Conservation (phyloP, 139 green algal genomes). For the Chlamydomonas sp. region DNA sequence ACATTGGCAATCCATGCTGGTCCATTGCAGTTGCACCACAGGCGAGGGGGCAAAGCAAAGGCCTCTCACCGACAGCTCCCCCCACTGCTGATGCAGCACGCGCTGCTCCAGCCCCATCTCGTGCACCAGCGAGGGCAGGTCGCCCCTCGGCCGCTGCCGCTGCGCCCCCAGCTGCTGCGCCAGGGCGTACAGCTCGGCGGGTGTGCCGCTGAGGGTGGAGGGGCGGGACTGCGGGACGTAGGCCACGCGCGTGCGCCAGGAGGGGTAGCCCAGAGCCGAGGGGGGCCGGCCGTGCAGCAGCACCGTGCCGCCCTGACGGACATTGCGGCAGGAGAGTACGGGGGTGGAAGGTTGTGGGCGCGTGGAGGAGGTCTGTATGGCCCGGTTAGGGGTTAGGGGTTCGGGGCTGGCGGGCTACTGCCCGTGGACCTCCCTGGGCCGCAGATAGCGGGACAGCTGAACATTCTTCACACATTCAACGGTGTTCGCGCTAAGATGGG, state of each 20-base stretch:
- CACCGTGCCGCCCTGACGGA: constrained; percentile 8
- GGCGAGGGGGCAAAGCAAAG: neutral
- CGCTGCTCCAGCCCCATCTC: constrained; percentile 77
- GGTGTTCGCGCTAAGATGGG: no score
- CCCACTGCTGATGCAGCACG: constrained; percentile 81
- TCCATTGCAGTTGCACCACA: no score
- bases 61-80: constrained; percentile 77
- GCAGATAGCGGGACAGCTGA: no score
- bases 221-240: constrained; percentile 82
- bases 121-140: constrained; percentile 76
- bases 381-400: neutral
- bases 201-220: constrained; percentile 70
- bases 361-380: neutral
- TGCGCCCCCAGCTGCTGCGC: constrained; percentile 64
- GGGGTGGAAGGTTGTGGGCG: neutral
- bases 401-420: no score
- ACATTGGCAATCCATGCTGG: no score
- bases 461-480: no score
- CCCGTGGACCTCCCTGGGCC: no score
- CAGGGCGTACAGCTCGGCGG: constrained; percentile 78
- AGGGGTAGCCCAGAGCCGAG: constrained; percentile 48
- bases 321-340: neutral
- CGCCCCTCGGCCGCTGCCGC: constrained; percentile 57
- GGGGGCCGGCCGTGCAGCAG: constrained; percentile 30
- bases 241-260: constrained; percentile 58